Base-by-base conservation (phyloP, 306 rosid genomes). In the Gillenia trifoliata region DNA sequence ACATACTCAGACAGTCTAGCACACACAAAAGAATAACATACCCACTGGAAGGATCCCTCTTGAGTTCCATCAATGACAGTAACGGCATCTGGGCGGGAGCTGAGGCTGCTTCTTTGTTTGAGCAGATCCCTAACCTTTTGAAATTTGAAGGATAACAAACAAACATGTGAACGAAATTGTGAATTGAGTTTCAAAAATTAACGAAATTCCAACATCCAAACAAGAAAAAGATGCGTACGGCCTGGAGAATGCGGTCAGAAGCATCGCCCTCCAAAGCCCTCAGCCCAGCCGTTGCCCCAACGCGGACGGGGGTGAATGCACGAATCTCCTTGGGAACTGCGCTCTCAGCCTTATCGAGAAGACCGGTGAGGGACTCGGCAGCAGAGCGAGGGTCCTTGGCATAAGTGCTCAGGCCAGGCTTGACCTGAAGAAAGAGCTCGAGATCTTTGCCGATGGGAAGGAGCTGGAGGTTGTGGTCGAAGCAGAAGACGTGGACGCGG, bases 241-340 rank as follows among this genome's bases (percentile, higher is more conserved):
- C 98, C 86, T 90, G 92, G 89, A 95, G 85, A 69, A 95, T 92
- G 81, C 81, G 88, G 38, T 95, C 86, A 11, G 99, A 88, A 31
- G 96, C 75, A 77, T 92, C 93, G 34, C 92, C 96, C 68, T 83
- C 87, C 87, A 95, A 80, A 40, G 96, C 83, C 76, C 99, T 84
- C 83, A 95, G 81, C 59, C 99, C 99, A 26, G 99, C 99, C 75
- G 99, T 95, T 29, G 99, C 99, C 88, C 99, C 99, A 80, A 95
- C 98, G 67, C 99, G 87, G 82, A 95, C 99, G 3, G 90, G 98
- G 41, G 99, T 92, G 79, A 78, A 88, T 36, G 88, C 49, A 34
- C 93, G 88, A 75, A 90, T 79, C 47, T 86, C 91, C 20, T 83
- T 77, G 15, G 99, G 99, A 67, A 95, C 96, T 60, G 84, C 97